Evolutionary conservation across 345 rosid species (phyloP).

Genomic region (Draba incana): DNA sequence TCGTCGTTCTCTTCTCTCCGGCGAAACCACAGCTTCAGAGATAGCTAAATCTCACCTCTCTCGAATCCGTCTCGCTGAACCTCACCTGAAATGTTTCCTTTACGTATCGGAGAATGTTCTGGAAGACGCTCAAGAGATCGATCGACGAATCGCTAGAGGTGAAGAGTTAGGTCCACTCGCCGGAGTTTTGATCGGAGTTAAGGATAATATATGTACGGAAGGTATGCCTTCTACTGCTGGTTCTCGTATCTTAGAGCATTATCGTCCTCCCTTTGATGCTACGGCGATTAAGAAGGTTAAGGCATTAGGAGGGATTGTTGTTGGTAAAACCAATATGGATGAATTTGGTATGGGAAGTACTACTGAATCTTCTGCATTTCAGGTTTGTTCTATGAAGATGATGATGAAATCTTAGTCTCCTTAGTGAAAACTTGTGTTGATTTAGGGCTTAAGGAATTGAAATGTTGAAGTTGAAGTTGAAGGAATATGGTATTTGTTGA

Average conservation of each 20-base stretch:
- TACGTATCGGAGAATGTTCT: slow-evolving; percentile 64
- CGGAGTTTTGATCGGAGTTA: slow-evolving; percentile 77
- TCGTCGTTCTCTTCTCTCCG: slow-evolving; percentile 77
- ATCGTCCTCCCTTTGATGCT: slow-evolving; percentile 82
- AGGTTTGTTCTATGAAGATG: slow-evolving; percentile 48
- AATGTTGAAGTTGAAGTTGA: too few relatives aligned
- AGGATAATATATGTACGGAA: slow-evolving; percentile 84
- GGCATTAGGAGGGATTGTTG: slow-evolving; percentile 72
- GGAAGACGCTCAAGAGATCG: slow-evolving; percentile 57
- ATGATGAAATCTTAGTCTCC: neutral
- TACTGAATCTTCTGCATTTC: slow-evolving; percentile 82
- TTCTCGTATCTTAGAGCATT: slow-evolving; percentile 70
- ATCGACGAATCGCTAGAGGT: slow-evolving; percentile 51
- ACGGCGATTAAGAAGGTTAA: slow-evolving; percentile 69
- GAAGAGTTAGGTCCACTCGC: slow-evolving; percentile 77
- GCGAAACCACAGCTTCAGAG: slow-evolving; percentile 62
- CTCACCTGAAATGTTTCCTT: slow-evolving; percentile 76
- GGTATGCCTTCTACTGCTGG: slow-evolving; percentile 93
- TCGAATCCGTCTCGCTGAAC: slow-evolving; percentile 71
- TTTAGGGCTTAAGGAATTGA: too few relatives aligned
- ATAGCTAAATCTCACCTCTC: slow-evolving; percentile 71
- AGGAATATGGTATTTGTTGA: too few relatives aligned
- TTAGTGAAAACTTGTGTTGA: neutral
- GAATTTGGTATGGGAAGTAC: slow-evolving; percentile 97
- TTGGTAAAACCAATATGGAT: slow-evolving; percentile 92